Evolutionary conservation across 1,139 yeast species (phyloP).

Genomic region (Taiozyma sp.): DNA sequence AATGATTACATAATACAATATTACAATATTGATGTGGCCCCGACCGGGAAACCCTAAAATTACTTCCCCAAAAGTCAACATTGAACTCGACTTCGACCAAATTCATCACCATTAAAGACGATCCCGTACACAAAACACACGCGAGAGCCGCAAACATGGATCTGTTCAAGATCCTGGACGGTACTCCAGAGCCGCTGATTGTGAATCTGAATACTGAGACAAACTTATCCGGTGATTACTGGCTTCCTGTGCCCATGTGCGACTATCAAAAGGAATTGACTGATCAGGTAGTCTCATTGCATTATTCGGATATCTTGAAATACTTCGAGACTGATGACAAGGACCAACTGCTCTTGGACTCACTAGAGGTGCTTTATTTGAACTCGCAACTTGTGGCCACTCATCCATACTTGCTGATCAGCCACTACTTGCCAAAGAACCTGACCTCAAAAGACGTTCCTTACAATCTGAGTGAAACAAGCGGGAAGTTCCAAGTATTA

Average conservation of each 20-base stretch:
- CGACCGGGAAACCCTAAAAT: no score
- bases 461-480: conserved; percentile 66
- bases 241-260: conserved; percentile 82
- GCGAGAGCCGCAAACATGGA: conserved; percentile 41
- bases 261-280: conserved; percentile 86
- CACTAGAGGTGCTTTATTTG: conserved; percentile 64
- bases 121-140: no score
- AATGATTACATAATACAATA: no score
- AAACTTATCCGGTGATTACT: conserved; percentile 62
- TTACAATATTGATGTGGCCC: no score
- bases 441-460: conserved; percentile 77
- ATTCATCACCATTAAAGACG: no score
- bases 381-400: conserved; percentile 79
- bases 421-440: conserved; percentile 83
- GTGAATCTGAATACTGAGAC: conserved; percentile 41
- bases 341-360: conserved; percentile 59
- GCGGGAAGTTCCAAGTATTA: conserved; percentile 79
- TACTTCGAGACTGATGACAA: conserved; percentile 66
- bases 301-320: conserved; percentile 84
- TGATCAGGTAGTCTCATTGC: conserved; percentile 89
- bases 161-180: conserved; percentile 68
- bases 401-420: conserved; percentile 84
- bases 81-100: no score
- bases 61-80: no score
- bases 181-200: conserved; percentile 81